These are phyloP conservation scores for Populus davidiana DNA, from an alignment of 345 rosid genomes.

Conservation along the genomic window DNA sequence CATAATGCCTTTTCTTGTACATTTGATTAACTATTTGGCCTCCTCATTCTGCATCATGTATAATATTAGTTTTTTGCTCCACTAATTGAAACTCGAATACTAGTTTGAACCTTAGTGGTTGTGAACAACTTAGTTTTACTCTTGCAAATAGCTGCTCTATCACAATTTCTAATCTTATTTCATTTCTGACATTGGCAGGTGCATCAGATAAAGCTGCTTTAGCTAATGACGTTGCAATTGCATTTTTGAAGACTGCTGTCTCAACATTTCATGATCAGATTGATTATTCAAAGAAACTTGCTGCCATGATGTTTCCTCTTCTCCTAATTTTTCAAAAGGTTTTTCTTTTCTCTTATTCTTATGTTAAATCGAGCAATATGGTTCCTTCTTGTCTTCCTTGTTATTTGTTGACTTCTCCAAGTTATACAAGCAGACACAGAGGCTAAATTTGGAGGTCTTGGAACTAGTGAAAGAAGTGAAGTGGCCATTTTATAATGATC, in stretches of 20 bases:
- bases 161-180: no score
- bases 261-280: conserved; percentile 39
- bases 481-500: conserved; percentile 63
- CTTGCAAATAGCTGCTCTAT: no score
- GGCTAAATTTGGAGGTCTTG: conserved; percentile 54
- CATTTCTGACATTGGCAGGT: conserved; percentile 37
- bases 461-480: conserved; percentile 54
- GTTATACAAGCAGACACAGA: conserved; percentile 55
- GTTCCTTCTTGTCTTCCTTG: neutral
- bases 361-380: neutral
- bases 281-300: conserved; percentile 49
- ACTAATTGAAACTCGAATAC: neutral
- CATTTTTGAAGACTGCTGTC: conserved; percentile 52
- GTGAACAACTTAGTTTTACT: neutral
- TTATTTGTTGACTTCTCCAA: conserved; percentile 2
- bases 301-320: conserved; percentile 70
- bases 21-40: neutral
- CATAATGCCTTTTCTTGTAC: neutral
- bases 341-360: conserved; percentile 3
- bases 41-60: neutral
- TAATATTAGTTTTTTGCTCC: neutral
- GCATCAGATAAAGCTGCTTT: conserved; percentile 41
- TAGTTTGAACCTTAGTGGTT: neutral
- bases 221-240: conserved; percentile 55
- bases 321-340: conserved; percentile 78